Base-by-base conservation (phyloP, 805 yeast genomes). In the Isabelozyma pseudorhagii region DNA sequence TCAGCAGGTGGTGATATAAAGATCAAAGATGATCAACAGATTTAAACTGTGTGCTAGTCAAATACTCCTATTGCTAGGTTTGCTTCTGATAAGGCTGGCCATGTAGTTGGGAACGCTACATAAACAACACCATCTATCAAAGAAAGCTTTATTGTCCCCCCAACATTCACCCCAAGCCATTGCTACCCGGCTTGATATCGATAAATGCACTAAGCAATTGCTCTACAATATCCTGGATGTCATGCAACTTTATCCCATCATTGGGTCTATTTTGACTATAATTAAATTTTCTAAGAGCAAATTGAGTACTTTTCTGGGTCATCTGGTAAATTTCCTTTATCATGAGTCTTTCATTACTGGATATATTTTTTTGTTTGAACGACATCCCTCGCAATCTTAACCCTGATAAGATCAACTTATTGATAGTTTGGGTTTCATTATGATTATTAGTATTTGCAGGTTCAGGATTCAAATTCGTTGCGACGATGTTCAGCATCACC, bases 251-350 rank as follows among this genome's bases (percentile, higher is more conserved):
- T 11, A 69, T 51, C 4, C 59, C 54, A 36, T 46, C 49, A 27
- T 48, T 40, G 39, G 54, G 47, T 25, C 42, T 36, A 46, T 59
- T 60, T 50, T 68, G 68, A 29, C 52, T 58, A 56, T 67, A 67
- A 46, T 62, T 63, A 51, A 59, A 63, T 54, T 74, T 74, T 42
- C 78, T 54, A 15, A 73, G 55, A 2, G 78, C 67, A 58, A 74
- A 74, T 25, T 64, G 49, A 3, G 78, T 61, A 1, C 75, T 61
- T 47, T 69, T 66, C 48, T 57, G 62, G 0, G 78, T 71, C 75
- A 72, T 72, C 42, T 68, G 72, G 55, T 71, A 72, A 8, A 72
- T 64, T 49, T 74, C 78, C 45, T 70, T 68, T 15, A 71, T 63
- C 34, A 69, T 64, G 14, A 72, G 49, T 46, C 63, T 67, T 39